Conservation (phyloP, 148 eudicot species). For the Dysphania ambrosioides region DNA sequence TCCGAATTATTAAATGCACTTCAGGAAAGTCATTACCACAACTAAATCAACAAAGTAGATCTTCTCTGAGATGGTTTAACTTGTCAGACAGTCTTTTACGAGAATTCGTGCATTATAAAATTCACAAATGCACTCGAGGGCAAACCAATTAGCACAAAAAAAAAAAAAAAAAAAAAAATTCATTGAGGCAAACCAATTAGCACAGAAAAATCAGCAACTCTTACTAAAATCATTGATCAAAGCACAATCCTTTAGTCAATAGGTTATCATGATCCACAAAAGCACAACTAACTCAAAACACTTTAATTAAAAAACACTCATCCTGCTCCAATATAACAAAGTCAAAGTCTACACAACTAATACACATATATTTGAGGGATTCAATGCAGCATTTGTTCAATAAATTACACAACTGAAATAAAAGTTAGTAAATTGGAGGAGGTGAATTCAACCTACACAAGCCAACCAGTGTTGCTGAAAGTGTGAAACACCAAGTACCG, state of each 20-base stretch:
- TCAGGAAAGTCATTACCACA: no score
- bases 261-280: no score
- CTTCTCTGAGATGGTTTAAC: no score
- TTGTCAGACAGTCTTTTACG: no score
- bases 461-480: slow-evolving; percentile 97
- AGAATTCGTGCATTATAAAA: no score
- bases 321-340: background rate
- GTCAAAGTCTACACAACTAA: background rate
- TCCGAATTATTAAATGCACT: background rate
- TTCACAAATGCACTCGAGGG: no score
- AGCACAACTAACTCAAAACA: no score
- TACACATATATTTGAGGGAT: background rate
- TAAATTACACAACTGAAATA: no score
- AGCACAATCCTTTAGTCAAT: no score
- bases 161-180: no score
- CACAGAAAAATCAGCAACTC: background rate
- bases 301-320: background rate
- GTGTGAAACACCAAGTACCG: slow-evolving; percentile 79
- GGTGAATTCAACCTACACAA: slow-evolving; percentile 65
- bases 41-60: background rate
- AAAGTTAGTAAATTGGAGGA: background rate
- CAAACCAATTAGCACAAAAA: no score
- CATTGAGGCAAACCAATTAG: background rate
- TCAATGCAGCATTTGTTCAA: background rate
- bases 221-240: no score